phyloP scores from a whole-genome alignment of 1,284 basidiomycete genomes.

The Trametes hirsuta region DNA sequence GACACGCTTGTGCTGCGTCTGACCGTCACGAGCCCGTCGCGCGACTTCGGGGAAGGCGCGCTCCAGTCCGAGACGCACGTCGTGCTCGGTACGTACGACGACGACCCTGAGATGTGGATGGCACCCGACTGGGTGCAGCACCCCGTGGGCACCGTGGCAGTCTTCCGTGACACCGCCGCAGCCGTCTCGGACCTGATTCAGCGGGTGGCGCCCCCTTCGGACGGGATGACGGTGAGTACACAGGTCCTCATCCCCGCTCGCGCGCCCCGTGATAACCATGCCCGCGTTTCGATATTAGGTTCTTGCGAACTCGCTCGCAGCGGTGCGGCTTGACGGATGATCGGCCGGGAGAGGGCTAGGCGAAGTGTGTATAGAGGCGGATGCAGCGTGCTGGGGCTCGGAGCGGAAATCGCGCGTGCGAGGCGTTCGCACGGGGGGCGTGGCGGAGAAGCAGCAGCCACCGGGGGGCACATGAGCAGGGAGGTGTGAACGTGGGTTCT shows the following conservation, averaged over 20 bases:
- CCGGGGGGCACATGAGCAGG: constrained; percentile 21
- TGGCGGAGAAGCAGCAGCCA: constrained; percentile 14
- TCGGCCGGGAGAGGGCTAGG: not conserved
- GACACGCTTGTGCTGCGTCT: constrained; percentile 26
- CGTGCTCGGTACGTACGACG: constrained; percentile 22
- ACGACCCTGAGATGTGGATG: constrained; percentile 18
- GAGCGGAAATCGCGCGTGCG: not conserved
- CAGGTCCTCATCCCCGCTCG: not conserved
- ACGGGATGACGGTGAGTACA: constrained; percentile 15
- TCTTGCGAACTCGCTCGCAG: constrained; percentile 13
- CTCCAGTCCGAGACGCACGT: constrained; percentile 6
- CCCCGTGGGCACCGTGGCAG: constrained; percentile 12
- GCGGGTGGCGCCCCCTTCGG: constrained; percentile 7
- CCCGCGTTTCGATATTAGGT: constrained; percentile 1
- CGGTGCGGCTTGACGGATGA: constrained; percentile 15
- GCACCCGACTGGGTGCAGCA: constrained; percentile 24
- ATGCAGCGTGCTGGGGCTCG: not conserved
- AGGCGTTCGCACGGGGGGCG: constrained; percentile 10
- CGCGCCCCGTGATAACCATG: not conserved
- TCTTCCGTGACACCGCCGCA: constrained; percentile 19
- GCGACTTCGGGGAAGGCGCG: not conserved
- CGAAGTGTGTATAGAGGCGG: not conserved
- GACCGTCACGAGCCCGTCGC: constrained; percentile 12
- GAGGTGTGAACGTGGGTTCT: constrained; percentile 18
- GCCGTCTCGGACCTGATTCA: constrained; percentile 15